Evolutionary conservation across 495 filamentous ascomycete genomes (phyloP).

Genomic region (Parachaetomium inaequale): DNA sequence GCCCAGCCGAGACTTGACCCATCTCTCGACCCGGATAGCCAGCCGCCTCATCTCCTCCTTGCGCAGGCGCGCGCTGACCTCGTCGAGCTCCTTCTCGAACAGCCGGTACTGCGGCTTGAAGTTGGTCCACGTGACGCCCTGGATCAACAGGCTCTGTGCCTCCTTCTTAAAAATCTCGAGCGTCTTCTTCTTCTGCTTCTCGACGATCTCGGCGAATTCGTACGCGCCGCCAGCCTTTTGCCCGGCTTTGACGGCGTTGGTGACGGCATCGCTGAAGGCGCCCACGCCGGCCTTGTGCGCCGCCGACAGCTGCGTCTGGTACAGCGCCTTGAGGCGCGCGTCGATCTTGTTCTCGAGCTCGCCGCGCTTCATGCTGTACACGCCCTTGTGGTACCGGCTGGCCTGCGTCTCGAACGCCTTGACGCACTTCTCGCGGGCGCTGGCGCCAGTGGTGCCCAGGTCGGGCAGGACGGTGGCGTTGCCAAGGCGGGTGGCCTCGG

Average conservation of each 20-base stretch:
- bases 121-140: slow-evolving; percentile 77
- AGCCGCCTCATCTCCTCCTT: slow-evolving; percentile 94
- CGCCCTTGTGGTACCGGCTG: slow-evolving; percentile 91
- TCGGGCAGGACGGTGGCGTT: slow-evolving; percentile 67
- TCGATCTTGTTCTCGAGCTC: slow-evolving; percentile 88
- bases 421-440: slow-evolving; percentile 66
- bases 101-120: slow-evolving; percentile 52
- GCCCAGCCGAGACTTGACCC: slow-evolving; percentile 79
- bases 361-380: slow-evolving; percentile 76
- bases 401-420: slow-evolving; percentile 85
- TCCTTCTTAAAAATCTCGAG: slow-evolving; percentile 73
- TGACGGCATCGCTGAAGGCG: slow-evolving; percentile 84
- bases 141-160: slow-evolving; percentile 67
- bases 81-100: slow-evolving; percentile 76
- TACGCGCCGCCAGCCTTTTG: slow-evolving; percentile 87
- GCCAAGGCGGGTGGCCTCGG: slow-evolving; percentile 65
- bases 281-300: slow-evolving; percentile 84
- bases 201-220: slow-evolving; percentile 93
- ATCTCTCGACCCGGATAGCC: slow-evolving; percentile 84
- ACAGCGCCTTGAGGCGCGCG: slow-evolving; percentile 76
- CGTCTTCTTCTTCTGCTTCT: slow-evolving; percentile 70
- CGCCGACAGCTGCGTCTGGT: slow-evolving; percentile 79
- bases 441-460: slow-evolving; percentile 70
- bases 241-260: slow-evolving; percentile 69
- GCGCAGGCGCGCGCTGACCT: slow-evolving; percentile 74